Conservation (phyloP, 2,329 filamentous ascomycete genomes). For the Colletotrichum lupini region DNA sequence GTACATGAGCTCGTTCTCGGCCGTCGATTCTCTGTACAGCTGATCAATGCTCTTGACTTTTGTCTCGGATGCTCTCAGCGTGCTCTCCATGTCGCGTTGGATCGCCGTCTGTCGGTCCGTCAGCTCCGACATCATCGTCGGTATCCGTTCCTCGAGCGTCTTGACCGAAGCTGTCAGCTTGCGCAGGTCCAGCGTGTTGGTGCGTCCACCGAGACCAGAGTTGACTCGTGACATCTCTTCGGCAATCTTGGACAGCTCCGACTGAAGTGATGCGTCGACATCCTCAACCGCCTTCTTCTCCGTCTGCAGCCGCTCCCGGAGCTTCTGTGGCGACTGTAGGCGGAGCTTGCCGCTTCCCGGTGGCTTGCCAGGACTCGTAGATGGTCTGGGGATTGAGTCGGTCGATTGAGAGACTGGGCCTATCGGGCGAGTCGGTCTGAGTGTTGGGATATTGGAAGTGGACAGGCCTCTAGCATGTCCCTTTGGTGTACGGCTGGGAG, state of each 20-base stretch:
- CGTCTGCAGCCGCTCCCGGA: slow-evolving; percentile 85
- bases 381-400: slow-evolving; percentile 40
- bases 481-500: slow-evolving; percentile 25
- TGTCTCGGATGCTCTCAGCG: slow-evolving; percentile 78
- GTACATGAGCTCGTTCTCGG: slow-evolving; percentile 93
- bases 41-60: slow-evolving; percentile 88
- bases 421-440: slow-evolving; percentile 54
- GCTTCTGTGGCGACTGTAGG: slow-evolving; percentile 77
- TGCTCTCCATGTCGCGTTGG: slow-evolving; percentile 76
- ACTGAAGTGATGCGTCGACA: slow-evolving; percentile 75
- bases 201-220: slow-evolving; percentile 47
- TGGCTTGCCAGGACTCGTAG: slow-evolving; percentile 50
- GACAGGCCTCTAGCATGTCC: slow-evolving; percentile 63
- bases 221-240: slow-evolving; percentile 78
- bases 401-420: slow-evolving; percentile 38
- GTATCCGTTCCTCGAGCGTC: slow-evolving; percentile 75
- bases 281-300: slow-evolving; percentile 81
- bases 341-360: slow-evolving; percentile 66
- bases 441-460: slow-evolving; percentile 64
- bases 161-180: slow-evolving; percentile 68
- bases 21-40: slow-evolving; percentile 86
- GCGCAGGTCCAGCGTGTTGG: slow-evolving; percentile 55
- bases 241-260: slow-evolving; percentile 82
- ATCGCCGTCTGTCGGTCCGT: slow-evolving; percentile 71
- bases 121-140: slow-evolving; percentile 68